Base-by-base conservation (phyloP, 75 land plant species). In the Selaginella tamariscina region DNA sequence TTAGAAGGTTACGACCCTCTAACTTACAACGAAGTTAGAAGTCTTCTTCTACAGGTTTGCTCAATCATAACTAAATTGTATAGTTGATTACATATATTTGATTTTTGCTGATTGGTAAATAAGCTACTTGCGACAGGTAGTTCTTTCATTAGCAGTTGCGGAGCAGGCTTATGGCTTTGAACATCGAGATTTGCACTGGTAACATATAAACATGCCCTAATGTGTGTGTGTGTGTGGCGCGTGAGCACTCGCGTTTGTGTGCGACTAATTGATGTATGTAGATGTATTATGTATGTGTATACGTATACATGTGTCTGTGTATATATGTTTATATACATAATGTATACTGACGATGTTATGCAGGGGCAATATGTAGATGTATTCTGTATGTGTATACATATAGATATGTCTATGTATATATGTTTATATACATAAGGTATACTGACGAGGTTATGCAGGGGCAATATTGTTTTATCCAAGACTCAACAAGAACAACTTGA, bases 171-270 rank as follows among this genome's bases (percentile, higher is more conserved):
- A 80, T 68, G 85, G 86, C 70, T 90, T 95, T 81, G 98, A 95
- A 75, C 99, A 95, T 54, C 81, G 96, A 70, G 96, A 90, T 68
- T 76, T 90, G 68, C 92, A 90, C 70, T 90, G 96, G 96, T 89
- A 24, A n/a, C 23, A 21, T 31, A 66, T 30, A 15, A 1, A 15
- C 64, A 33, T 57, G 57, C 21, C n/a, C 49, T 74, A 59, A 59
- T 73, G 24, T n/a, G n/a, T n/a, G n/a, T n/a, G n/a, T n/a, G n/a
- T n/a, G n/a, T n/a, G n/a, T n/a, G n/a, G n/a, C n/a, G n/a, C n/a
- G n/a, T n/a, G n/a, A n/a, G n/a, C n/a, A n/a, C n/a, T n/a, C n/a
- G n/a, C n/a, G n/a, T n/a, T n/a, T n/a, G n/a, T n/a, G n/a, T n/a
- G 5, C 54, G 21, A 21, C 33, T 8, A 55, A 62, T 20, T n/a